Base-by-base conservation (phyloP, 2,329 filamentous ascomycete genomes). In the Penicillium sp. region DNA sequence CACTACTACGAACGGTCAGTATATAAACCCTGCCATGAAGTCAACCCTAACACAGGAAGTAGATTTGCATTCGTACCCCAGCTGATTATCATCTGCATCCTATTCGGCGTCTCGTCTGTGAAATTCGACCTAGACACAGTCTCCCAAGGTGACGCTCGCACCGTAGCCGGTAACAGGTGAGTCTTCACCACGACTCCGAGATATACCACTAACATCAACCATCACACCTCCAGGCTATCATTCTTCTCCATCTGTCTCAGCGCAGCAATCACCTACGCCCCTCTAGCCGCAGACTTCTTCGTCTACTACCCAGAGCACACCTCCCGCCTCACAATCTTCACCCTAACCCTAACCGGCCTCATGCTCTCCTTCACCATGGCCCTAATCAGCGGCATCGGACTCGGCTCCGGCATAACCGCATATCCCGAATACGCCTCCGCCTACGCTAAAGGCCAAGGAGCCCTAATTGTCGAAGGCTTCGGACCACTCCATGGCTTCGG, bases 161-260 rank as follows among this genome's bases (percentile, higher is more conserved):
- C 79, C 2, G 60, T 83, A 6, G 69, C 72, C 12, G 83, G 80
- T 23, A 71, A 72, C 27, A 65, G 69, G 68, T 69, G 52, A 46
- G 56, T 42, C 13, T 31, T 2, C 15, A 2, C 4, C 6, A 24
- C 3, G 27, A 28, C 27, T 27, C 6, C n/a, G 1, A 12, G 13
- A 0, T 28, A 4, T 23, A 13, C 23, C 20, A 25, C 23, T 47
- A 32, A 38, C 38, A 38, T 23, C 20, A 23, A 23, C 20, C 15
- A 18, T 18, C 15, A 18, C 25, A 1, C 35, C 23, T 18, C n/a
- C 23, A 72, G 71, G 37, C 71, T 89, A 28, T 85, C 82, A 4
- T 89, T 87, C 67, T 86, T 89, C 66, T 84, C 81, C 9, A 73
- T 89, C 41, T 86, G 81, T 56, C 73, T 87, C 10, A 82, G 83